These are phyloP conservation scores for Leishmania lainsoni DNA, from an alignment of 208 protist species.

Conservation along the genomic window DNA sequence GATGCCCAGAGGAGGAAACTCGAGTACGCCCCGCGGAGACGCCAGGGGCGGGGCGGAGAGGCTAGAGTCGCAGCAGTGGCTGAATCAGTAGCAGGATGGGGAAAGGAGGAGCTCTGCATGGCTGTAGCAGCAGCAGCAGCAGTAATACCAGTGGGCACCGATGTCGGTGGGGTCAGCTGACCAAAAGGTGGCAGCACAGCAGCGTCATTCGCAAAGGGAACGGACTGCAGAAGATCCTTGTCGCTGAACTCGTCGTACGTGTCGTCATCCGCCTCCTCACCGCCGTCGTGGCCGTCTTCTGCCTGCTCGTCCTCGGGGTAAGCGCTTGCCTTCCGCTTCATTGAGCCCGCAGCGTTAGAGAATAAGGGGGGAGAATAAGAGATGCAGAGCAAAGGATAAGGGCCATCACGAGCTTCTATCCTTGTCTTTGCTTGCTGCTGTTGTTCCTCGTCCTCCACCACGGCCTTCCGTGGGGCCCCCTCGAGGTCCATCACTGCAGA, in stretches of 20 bases:
- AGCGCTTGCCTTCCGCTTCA: background rate
- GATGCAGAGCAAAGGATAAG: background rate
- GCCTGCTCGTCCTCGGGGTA: background rate
- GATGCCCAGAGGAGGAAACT: slow-evolving; percentile 24
- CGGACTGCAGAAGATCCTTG: slow-evolving; percentile 44
- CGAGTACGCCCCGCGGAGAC: slow-evolving; percentile 19
- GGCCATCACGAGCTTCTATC: background rate
- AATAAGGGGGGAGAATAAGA: background rate
- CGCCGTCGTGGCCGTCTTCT: background rate
- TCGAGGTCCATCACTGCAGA: slow-evolving; percentile 27
- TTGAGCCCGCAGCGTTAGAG: background rate
- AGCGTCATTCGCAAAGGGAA: slow-evolving; percentile 50
- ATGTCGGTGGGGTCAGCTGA: background rate
- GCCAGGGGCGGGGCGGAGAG: background rate
- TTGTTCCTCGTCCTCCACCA: slow-evolving; percentile 14
- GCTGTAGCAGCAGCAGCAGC: background rate
- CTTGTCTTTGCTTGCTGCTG: background rate
- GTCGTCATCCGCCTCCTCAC: background rate
- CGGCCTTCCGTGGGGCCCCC: slow-evolving; percentile 24
- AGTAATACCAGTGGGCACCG: background rate
- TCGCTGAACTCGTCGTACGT: slow-evolving; percentile 39
- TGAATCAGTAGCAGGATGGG: background rate
- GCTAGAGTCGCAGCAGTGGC: background rate
- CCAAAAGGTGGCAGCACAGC: background rate
- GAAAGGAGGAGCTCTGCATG: background rate